Conservation (phyloP, 805 yeast genomes). For the Candida insectorum region DNA sequence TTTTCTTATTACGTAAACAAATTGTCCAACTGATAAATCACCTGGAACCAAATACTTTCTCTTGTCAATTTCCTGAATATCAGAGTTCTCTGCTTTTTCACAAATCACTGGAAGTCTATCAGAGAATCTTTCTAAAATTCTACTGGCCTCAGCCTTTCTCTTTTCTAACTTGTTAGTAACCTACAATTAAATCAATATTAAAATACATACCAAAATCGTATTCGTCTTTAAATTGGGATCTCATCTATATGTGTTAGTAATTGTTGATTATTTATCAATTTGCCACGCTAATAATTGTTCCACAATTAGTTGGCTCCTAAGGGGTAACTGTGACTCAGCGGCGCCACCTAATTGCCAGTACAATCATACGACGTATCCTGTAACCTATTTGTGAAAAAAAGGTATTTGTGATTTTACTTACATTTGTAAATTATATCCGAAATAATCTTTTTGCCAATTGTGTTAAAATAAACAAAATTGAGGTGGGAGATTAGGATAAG, state of each 20-base stretch:
- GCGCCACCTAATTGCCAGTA: too few relatives aligned
- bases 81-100: constrained; percentile 95
- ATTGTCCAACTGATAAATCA: constrained; percentile 95
- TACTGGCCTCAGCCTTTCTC: constrained; percentile 90
- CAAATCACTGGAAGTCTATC: constrained; percentile 97
- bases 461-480: too few relatives aligned
- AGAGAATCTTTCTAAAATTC: constrained; percentile 82
- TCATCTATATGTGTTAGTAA: constrained; percentile 44
- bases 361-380: too few relatives aligned
- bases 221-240: constrained; percentile 92
- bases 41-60: constrained; percentile 95
- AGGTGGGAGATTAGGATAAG: background rate
- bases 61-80: constrained; percentile 94
- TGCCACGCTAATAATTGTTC: too few relatives aligned
- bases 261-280: background rate
- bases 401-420: too few relatives aligned
- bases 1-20: constrained; percentile 95
- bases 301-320: too few relatives aligned
- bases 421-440: too few relatives aligned
- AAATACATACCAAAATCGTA: constrained; percentile 58
- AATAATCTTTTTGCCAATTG: too few relatives aligned
- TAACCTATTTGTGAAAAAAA: too few relatives aligned
- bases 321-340: too few relatives aligned
- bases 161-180: constrained; percentile 45
- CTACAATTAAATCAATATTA: background rate